Percentiles rank a stretch among this genome's conserved stretches.
These are phyloP conservation scores for Zygotorulaspora florentina DNA, from an alignment of 805 yeast species.

Conservation along the genomic window DNA sequence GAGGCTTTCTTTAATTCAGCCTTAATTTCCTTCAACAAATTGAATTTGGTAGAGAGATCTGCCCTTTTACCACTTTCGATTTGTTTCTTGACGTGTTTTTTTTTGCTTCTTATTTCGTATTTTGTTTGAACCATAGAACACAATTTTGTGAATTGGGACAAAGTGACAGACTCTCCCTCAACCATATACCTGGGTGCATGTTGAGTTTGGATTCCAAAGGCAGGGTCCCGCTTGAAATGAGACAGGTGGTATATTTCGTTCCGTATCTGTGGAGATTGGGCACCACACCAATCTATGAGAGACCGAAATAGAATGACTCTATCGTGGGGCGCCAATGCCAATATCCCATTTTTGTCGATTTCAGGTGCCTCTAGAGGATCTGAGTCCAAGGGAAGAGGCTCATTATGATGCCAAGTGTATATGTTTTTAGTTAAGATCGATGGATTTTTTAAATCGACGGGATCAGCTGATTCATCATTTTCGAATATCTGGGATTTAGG, in stretches of 20 bases:
- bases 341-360: constrained; percentile 25
- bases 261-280: constrained; percentile 27
- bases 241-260: constrained; percentile 27
- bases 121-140: constrained; percentile 24
- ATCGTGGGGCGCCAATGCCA: constrained; percentile 25
- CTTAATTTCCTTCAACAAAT: constrained; percentile 20
- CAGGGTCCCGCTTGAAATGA: constrained; percentile 28
- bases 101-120: constrained; percentile 25
- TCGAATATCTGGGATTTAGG: constrained; percentile 17
- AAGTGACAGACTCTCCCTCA: constrained; percentile 24
- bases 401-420: constrained; percentile 17
- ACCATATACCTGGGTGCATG: constrained; percentile 27
- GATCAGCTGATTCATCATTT: constrained; percentile 16
- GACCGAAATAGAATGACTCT: constrained; percentile 25
- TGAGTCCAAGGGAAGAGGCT: constrained; percentile 17
- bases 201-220: constrained; percentile 25
- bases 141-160: constrained; percentile 23
- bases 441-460: constrained; percentile 20
- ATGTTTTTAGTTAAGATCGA: constrained; percentile 23
- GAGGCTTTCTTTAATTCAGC: constrained; percentile 14
- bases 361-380: constrained; percentile 26
- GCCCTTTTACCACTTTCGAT: constrained; percentile 22
- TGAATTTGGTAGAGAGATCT: constrained; percentile 22
- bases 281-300: constrained; percentile 24
- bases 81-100: constrained; percentile 24